Conservation (phyloP, 129 eudicot genomes). For the Lactuca saligna region DNA sequence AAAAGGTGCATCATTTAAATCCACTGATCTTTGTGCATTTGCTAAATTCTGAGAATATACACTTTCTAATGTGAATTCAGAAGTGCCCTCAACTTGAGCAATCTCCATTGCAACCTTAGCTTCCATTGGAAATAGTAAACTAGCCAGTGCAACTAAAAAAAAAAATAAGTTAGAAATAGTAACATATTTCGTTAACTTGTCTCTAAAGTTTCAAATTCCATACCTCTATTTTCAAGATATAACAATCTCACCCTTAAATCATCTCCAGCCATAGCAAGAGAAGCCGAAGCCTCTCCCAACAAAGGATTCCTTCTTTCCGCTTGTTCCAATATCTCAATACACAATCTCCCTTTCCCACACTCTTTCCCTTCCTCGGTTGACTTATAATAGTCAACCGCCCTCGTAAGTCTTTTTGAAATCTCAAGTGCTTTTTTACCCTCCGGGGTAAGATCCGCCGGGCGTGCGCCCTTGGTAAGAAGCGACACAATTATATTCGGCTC, state of each 20-base stretch:
- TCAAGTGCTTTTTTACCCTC: conserved; percentile 92
- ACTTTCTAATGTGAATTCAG: conserved; percentile 56
- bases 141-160: conserved; percentile 74
- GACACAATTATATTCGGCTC: conserved; percentile 94
- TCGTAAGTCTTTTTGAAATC: conserved; percentile 81
- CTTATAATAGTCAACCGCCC: conserved; percentile 62
- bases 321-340: conserved; percentile 96
- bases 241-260: conserved; percentile 67
- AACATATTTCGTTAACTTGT: background rate
- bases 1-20: conserved; percentile 92
- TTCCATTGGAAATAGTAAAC: conserved; percentile 79
- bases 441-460: conserved; percentile 71
- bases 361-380: conserved; percentile 68
- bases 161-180: background rate
- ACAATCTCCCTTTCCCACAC: conserved; percentile 76
- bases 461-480: conserved; percentile 89
- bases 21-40: conserved; percentile 67
- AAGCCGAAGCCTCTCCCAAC: conserved; percentile 91
- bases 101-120: conserved; percentile 98
- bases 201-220: background rate
- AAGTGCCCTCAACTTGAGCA: conserved; percentile 92
- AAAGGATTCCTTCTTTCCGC: conserved; percentile 92
- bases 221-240: conserved; percentile 94
- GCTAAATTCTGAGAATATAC: conserved; percentile 44
- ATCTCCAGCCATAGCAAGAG: conserved; percentile 96